These are phyloP conservation scores for Withania somnifera DNA, from an alignment of 305 asterid species.

Conservation along the genomic window DNA sequence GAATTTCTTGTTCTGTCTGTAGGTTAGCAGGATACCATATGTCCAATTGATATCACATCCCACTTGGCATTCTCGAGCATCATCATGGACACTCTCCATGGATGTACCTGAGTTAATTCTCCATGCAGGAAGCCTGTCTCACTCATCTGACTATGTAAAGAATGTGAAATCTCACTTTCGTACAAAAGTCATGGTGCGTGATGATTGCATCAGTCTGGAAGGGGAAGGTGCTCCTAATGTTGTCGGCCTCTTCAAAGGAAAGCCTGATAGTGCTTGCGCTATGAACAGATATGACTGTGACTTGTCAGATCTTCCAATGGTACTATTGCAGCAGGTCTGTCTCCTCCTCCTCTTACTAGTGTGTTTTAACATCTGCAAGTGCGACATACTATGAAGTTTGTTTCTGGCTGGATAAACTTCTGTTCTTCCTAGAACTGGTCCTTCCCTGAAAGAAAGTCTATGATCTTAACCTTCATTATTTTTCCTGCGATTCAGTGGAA, in stretches of 20 bases:
- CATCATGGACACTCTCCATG: conserved; percentile 86
- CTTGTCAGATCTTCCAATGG: conserved; percentile 73
- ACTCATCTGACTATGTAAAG: conserved; percentile 29
- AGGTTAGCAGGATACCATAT: conserved; percentile 74
- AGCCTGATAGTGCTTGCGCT: conserved; percentile 33
- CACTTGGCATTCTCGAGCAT: conserved; percentile 86
- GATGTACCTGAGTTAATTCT: conserved; percentile 73
- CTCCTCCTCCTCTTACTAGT: neutral
- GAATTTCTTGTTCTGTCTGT: conserved; percentile 8
- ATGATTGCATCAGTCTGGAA: conserved; percentile 74
- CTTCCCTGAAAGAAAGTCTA: neutral
- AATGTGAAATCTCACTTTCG: conserved; percentile 54
- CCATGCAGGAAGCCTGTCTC: conserved; percentile 45
- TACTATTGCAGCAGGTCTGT: conserved; percentile 84
- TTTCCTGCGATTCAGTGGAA: neutral
- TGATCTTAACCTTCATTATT: neutral
- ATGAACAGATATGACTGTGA: conserved; percentile 69
- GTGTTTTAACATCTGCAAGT: neutral
- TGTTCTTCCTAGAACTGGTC: neutral
- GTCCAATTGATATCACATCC: conserved; percentile 73
- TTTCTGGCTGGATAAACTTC: neutral
- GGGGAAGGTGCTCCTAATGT: conserved; percentile 95
- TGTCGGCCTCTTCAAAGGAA: conserved; percentile 77
- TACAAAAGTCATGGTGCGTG: conserved; percentile 75
- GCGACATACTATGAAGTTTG: neutral